phyloP scores from a whole-genome alignment of 129 eudicot species.

The Arctium lappa region DNA sequence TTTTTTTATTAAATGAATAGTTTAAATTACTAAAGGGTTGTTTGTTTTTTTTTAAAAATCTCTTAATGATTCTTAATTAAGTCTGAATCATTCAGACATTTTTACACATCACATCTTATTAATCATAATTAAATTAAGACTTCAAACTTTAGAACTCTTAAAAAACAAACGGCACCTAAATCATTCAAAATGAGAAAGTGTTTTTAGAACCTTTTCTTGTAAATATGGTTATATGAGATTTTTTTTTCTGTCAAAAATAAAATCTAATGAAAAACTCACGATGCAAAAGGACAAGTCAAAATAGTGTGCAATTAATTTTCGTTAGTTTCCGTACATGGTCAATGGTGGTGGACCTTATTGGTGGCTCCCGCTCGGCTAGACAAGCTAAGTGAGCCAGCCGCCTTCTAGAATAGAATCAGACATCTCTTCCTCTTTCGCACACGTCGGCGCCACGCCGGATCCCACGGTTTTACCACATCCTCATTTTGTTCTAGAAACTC shows the following conservation, averaged over 20 bases:
- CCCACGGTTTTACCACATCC: neutral
- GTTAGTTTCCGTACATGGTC: constrained; percentile 10
- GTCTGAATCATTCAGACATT: no score
- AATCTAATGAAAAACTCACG: neutral
- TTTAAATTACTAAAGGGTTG: no score
- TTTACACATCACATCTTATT: no score
- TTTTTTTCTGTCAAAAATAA: neutral
- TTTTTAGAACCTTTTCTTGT: no score
- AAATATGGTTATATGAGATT: neutral
- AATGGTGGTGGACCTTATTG: constrained; percentile 23
- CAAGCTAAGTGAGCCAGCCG: neutral
- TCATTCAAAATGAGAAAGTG: no score
- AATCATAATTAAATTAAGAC: no score
- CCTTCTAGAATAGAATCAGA: neutral
- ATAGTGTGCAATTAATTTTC: neutral
- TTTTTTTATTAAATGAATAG: no score
- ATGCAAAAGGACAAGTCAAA: neutral
- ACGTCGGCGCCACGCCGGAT: neutral
- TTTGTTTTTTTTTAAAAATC: no score
- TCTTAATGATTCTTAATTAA: no score
- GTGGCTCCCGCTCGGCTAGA: constrained; percentile 5
- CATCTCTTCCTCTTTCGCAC: neutral
- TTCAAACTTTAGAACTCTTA: no score
- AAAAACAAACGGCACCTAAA: no score
- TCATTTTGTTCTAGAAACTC: neutral